Evolutionary conservation across 2,329 filamentous ascomycete genomes (phyloP), one percentile per base, ranked within the genome.

Genomic region (Talaromyces pinophilus): DNA sequence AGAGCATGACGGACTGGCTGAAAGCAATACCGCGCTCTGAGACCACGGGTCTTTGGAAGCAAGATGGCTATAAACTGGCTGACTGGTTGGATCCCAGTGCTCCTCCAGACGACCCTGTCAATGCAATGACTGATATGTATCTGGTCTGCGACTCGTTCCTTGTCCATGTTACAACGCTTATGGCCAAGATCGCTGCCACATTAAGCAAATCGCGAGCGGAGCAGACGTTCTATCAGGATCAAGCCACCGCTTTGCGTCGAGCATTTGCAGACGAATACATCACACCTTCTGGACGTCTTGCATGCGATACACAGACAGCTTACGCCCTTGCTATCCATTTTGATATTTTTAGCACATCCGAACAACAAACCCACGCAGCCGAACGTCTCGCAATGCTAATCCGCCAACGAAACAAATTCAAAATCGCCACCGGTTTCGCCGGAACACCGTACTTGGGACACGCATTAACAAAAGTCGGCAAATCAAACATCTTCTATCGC

Each of bases 81-180:
- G 78, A 80, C 69, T 80, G 78, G 78, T 69, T 80, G 0, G 78
- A 80, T 63, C 78, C 77, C 0, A 69, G 70, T 11, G 73, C 78
- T 1, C 77, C 76, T 1, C 63, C 74, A 6, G 72, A 75, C 10
- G 69, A 71, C 3, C 73, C 77, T 2, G 75, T 73, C 0, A 66
- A 70, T 19, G 74, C 71, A 10, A 72, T 71, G 6, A 76, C 76
- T 15, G 69, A 75, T 65, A 67, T 69, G 17, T 66, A 69, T 30
- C 71, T 79, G 15, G 78, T 79, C 38, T 38, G 11, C 15, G 75
- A 79, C 50, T 73, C 75, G 1, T 79, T 76, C 54, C 69, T 79
- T 0, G 69, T 79, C 25, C 73, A 75, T 30, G 73, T 77, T 61
- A 75, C 74, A 0, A 67, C 70, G 2, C 54, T 76, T 0, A 68